phyloP scores from a whole-genome alignment of 73 alveolate genomes.

The Paramecium caudatum region DNA sequence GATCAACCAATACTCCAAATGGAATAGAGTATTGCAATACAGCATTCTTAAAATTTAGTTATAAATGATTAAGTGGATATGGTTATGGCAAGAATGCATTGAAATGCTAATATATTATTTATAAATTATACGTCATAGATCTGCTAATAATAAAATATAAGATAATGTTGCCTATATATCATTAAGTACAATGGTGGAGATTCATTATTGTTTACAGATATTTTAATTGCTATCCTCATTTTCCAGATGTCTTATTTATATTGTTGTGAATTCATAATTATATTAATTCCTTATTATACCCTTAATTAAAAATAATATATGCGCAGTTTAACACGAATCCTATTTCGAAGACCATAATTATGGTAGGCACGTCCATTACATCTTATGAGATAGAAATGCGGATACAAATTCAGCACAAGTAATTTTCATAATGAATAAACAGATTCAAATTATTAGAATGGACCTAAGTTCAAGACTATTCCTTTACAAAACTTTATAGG shows the following conservation, averaged over 20 bases:
- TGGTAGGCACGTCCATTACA: not conserved
- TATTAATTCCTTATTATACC: no score
- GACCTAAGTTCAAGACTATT: conserved; percentile 28
- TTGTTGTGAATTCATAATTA: not conserved
- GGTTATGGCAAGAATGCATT: not conserved
- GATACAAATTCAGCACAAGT: not conserved
- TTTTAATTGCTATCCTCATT: not conserved
- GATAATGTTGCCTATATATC: conserved; percentile 48
- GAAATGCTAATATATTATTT: not conserved
- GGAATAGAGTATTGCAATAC: conserved; percentile 18
- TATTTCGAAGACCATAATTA: conserved; percentile 19
- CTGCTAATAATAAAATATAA: conserved; percentile 26
- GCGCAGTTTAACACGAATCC: conserved; percentile 38
- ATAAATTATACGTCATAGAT: conserved; percentile 12
- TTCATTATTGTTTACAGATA: not conserved
- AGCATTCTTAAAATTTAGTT: not conserved
- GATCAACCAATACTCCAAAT: conserved; percentile 52
- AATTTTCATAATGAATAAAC: not conserved
- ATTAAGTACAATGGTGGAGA: not conserved
- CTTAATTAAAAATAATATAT: no score
- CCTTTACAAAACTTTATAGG: conserved; percentile 63
- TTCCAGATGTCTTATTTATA: conserved; percentile 23
- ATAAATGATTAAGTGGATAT: not conserved
- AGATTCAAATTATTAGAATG: not conserved
- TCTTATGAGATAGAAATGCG: not conserved